phyloP scores from a whole-genome alignment of 2,329 filamentous ascomycete species.

The Neoarthrinium moseri region DNA sequence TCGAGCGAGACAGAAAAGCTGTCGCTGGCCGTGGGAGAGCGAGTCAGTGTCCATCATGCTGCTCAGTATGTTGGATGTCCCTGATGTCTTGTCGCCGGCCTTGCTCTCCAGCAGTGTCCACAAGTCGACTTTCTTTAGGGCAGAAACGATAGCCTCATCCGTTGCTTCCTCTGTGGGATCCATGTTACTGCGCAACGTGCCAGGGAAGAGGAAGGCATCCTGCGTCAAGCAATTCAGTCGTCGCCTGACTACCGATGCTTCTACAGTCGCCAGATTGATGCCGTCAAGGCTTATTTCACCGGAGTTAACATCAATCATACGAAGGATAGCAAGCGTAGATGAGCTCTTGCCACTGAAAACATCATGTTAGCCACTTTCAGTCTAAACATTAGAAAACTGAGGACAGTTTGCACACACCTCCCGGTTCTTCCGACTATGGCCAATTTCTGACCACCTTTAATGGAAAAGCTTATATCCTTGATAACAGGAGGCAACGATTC shows the following conservation, averaged over 20 bases:
- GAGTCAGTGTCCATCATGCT: not conserved
- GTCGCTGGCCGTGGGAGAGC: conserved; percentile 1
- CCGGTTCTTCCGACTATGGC: conserved; percentile 6
- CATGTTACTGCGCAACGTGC: not conserved
- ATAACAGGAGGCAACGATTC: conserved; percentile 6
- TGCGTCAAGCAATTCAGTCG: conserved; percentile 1
- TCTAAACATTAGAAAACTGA: conserved; percentile 7
- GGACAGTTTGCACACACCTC: conserved; percentile 6
- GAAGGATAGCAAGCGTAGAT: conserved; percentile 3
- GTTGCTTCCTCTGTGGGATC: not conserved
- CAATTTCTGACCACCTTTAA: conserved; percentile 2
- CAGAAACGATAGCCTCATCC: not conserved
- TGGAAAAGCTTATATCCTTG: conserved; percentile 1
- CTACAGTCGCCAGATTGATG: conserved; percentile 2
- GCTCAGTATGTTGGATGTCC: conserved; percentile 5
- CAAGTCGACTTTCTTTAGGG: conserved; percentile 1
- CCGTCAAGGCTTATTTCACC: conserved; percentile 5
- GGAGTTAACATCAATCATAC: conserved; percentile 1
- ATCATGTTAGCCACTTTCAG: conserved; percentile 8
- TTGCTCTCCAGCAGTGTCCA: conserved; percentile 6
- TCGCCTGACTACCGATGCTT: not conserved
- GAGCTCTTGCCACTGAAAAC: conserved; percentile 8
- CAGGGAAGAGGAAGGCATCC: conserved; percentile 1
- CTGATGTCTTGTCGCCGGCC: no score
- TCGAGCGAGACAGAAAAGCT: conserved; percentile 3